Percentiles rank a stretch among this genome's conserved stretches.
Conservation (phyloP, 1,139 yeast genomes). For the Zygosaccharomyces pseudobailii region DNA sequence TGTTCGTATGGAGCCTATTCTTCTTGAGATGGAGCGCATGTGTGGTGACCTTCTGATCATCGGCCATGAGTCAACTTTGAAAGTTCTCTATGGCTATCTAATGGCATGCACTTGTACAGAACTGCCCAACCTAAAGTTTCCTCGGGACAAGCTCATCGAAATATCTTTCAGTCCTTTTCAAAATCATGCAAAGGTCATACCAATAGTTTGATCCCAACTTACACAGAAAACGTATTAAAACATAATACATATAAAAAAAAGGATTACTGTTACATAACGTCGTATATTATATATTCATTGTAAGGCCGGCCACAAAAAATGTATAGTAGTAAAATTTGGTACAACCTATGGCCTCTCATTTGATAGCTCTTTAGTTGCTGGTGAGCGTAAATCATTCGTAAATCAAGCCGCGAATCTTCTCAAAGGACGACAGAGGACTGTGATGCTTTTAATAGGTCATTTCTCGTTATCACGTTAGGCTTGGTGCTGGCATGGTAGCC, state of each 20-base stretch:
- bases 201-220: constrained; percentile 23
- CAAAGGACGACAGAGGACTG: neutral
- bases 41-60: constrained; percentile 82
- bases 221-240: no score
- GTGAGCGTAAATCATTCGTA: neutral
- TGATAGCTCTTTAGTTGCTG: constrained; percentile 1
- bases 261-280: neutral
- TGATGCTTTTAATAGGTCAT: constrained; percentile 10
- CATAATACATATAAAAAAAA: no score
- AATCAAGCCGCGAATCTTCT: neutral
- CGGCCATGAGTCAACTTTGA: constrained; percentile 87
- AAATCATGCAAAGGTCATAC: constrained; percentile 59
- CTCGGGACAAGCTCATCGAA: constrained; percentile 79
- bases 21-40: constrained; percentile 89
- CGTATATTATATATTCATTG: neutral
- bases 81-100: constrained; percentile 87
- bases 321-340: neutral
- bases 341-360: neutral
- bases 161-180: constrained; percentile 84
- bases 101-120: constrained; percentile 89
- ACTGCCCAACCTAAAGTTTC: constrained; percentile 73
- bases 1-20: constrained; percentile 85
- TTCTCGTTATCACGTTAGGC: constrained; percentile 14
- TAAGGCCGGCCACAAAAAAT: neutral
- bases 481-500: constrained; percentile 14